Evolutionary conservation across 805 yeast species (phyloP), one percentile per base, ranked within the genome.

Genomic region (Wickerhamiella cacticola): DNA sequence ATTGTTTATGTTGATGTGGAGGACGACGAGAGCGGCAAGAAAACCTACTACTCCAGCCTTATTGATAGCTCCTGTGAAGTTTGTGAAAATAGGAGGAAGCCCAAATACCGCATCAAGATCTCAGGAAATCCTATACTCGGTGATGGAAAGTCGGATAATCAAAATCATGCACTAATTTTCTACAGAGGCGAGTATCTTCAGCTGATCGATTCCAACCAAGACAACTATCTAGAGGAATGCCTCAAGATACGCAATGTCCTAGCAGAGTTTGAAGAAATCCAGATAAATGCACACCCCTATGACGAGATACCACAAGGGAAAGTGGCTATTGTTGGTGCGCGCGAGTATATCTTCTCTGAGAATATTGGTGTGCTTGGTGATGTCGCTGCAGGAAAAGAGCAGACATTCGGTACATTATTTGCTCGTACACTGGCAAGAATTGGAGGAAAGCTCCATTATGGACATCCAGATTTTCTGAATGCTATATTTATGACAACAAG

Each of bases 331-430:
- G 74, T 83, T 54, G 94, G 94, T 45, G 83, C 92, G 1, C 70
- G 94, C 58, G 94, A 82, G 63, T 82, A 82, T 59, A 80, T 82
- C 48, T 82, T 82, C 64, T 81, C 89, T 8, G 92, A 83, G 60
- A 83, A 82, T 59, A 73, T 80, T 52, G 94, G 94, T 42, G 76
- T 83, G 46, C 68, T 83, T 43, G 94, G 92, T 46, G 94, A 83
- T 64, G 78, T 83, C 55, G 89, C 92, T 18, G 94, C 94, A 12
- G 89, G 89, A 42, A 83, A 83, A 59, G 94, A 83, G 63, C 92
- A 83, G 61, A 83, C 92, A 8, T 83, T 83, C 65, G 92, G 94
- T 48, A 83, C 94, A 0, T 70, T 83, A 49, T 82, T 82, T 64
- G 85, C 92, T 0, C 74, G 94, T 61, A 82, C 92, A 1, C 68